phyloP scores from a whole-genome alignment of 2,329 filamentous ascomycete species.

The Colletotrichum sp. region DNA sequence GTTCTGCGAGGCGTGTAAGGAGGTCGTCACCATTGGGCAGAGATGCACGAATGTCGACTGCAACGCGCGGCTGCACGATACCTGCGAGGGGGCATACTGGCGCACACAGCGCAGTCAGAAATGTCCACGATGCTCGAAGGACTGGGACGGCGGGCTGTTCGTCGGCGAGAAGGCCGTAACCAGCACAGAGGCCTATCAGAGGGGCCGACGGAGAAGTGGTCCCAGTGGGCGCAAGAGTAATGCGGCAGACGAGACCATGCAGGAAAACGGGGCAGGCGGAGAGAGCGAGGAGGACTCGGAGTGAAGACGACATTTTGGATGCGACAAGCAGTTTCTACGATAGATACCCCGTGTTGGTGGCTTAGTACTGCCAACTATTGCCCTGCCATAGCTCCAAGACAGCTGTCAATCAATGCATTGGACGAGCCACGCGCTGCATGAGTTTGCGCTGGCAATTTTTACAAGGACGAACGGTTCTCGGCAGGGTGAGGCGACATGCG shows the following conservation, averaged over 20 bases:
- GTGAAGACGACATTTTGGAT: not conserved
- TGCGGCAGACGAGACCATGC: slow-evolving; percentile 25
- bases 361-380: not conserved
- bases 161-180: slow-evolving; percentile 65
- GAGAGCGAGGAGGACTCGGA: slow-evolving; percentile 15
- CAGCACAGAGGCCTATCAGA: slow-evolving; percentile 54
- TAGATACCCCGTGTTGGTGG: slow-evolving; percentile 13
- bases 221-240: slow-evolving; percentile 35
- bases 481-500: not conserved
- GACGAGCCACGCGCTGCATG: not conserved
- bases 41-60: slow-evolving; percentile 76
- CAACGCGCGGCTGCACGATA: slow-evolving; percentile 74
- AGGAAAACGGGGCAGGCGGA: slow-evolving; percentile 31
- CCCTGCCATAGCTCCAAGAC: not conserved
- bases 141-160: slow-evolving; percentile 55
- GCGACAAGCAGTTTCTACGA: not conserved
- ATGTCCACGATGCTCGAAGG: slow-evolving; percentile 66
- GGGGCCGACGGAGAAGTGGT: slow-evolving; percentile 41
- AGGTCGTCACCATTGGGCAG: slow-evolving; percentile 86
- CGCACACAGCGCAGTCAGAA: slow-evolving; percentile 63
- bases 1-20: slow-evolving; percentile 85
- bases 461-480: not conserved
- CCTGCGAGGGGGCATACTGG: slow-evolving; percentile 78
- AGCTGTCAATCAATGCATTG: not conserved
- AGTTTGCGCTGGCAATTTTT: not conserved